Evolutionary conservation across 495 filamentous ascomycete genomes (phyloP), one percentile per base, ranked within the genome.

Genomic region (Cryomyces minteri): DNA sequence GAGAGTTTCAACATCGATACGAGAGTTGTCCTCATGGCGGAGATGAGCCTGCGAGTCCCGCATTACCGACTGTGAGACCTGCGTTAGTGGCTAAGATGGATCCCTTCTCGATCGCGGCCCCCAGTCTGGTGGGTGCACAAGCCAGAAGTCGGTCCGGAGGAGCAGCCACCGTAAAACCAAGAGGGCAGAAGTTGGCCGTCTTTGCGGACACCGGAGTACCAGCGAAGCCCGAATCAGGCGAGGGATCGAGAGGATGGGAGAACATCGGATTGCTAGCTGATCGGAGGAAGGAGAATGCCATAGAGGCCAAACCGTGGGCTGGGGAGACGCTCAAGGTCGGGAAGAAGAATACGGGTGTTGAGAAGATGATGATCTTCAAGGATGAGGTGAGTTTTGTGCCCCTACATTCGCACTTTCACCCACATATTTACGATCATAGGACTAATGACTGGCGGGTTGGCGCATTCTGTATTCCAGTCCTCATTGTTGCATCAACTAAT

Each of bases 371-470:
- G 55, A 73, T 96, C 12, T 98, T 94, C 71, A 86, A 86, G 67
- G 90, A 98, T 70, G 73, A 82, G 82, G 90, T 96, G 78, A 76
- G 88, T 74, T 44, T 44, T 38, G 51, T 46, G 48, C 47, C 52
- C 49, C 53, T 50, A 47, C 48, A 25, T 25, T 47, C 54, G 36
- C 30, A 49, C 47, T 47, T 48, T 52, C 41, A 57, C 56, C 63
- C 68, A 63, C 53, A 71, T 85, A 75, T 94, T 92, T 87, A 94
- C 88, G 72, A 79, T 76, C 73, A 76, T 71, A 94, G 87, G 87
- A 92, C 86, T 94, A 92, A 94, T 85, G 72, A 64, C 63, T 75
- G 73, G 68, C 70, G 63, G 66, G 1, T 10, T 38, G 9, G 34
- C 34, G 60, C 18, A 25, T 32, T 66, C 58, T 71, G 65, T 75